Base-by-base conservation (phyloP, 257 asterid genomes). In the Solanum neorickii region DNA sequence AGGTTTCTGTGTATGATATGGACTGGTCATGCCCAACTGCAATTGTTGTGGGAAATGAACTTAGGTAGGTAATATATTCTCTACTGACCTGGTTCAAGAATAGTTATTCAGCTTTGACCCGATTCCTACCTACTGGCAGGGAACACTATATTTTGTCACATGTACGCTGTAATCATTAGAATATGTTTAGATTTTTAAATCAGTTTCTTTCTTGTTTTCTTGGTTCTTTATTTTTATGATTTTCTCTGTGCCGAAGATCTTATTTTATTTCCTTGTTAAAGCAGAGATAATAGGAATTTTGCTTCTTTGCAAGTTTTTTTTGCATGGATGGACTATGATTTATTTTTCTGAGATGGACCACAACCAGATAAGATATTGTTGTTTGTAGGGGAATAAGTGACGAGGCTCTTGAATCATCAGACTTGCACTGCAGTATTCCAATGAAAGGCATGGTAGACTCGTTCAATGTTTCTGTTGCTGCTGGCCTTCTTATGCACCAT, bases 381-480 rank as follows among this genome's bases (percentile, higher is more conserved):
- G 70, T 82, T 88, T 88, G 87, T 93, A 95, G 99, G 93, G 99
- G 99, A 68, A 93, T 94, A 92, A 97, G 98, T 35, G 89, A 91
- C 3, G 96, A 95, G 70, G 99, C 99, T 86, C 95, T 97, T 65
- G 92, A 88, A 89, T 92, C 92, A 33, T 95, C 99, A 5, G 99
- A 97, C 89, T 52, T 95, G 86, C 98, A 91, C 78, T 97, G 99
- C 91, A 93, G 95, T 89, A 95, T 97, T 84, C 99, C 99, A 42
- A 97, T 95, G 99, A 92, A 92, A 88, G 99, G 99, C 88, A 97
- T 97, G 99, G 96, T 97, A 47, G 99, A 97, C 88, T 97, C 99
- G 0, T 95, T 97, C 89, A 97, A 97, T 73, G 99, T 97, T 69
- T 95, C 99, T 2, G 99, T 97, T 86, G 99, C 98, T 88, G 98